Conservation (phyloP, 805 yeast genomes). For the Lipomyces japonicus region DNA sequence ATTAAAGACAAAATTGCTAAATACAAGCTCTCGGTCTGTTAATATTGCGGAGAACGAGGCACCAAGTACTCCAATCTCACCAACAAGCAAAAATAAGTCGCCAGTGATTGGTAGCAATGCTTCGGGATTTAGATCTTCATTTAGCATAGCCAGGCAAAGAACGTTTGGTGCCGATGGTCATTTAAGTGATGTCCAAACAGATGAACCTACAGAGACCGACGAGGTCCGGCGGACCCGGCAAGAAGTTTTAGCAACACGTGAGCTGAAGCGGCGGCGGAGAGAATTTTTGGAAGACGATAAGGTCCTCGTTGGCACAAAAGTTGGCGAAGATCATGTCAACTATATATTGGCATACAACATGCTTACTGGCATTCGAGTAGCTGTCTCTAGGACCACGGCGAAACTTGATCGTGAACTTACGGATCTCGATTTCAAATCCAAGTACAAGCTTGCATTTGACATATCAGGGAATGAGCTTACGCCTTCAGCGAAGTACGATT, state of each 20-base stretch:
- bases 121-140: background rate
- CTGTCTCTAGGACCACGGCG: constrained; percentile 82
- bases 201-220: no score
- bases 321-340: constrained; percentile 89
- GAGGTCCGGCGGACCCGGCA: constrained; percentile 35
- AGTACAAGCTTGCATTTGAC: constrained; percentile 82
- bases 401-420: constrained; percentile 72
- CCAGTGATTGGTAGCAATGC: background rate
- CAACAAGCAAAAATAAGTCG: no score
- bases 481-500: constrained; percentile 91
- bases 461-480: constrained; percentile 77
- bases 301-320: constrained; percentile 73
- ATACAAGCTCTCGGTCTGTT: no score
- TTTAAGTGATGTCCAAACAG: no score
- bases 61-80: no score
- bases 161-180: constrained; percentile 3
- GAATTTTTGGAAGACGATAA: constrained; percentile 37
- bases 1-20: no score
- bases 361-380: constrained; percentile 94
- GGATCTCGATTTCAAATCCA: constrained; percentile 64
- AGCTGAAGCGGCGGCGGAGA: constrained; percentile 30
- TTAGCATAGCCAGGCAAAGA: constrained; percentile 5
- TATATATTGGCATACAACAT: constrained; percentile 93
- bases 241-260: constrained; percentile 36
- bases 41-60: no score